These are phyloP conservation scores for Volvox carteri DNA, from an alignment of 163 green algal species.

Conservation along the genomic window DNA sequence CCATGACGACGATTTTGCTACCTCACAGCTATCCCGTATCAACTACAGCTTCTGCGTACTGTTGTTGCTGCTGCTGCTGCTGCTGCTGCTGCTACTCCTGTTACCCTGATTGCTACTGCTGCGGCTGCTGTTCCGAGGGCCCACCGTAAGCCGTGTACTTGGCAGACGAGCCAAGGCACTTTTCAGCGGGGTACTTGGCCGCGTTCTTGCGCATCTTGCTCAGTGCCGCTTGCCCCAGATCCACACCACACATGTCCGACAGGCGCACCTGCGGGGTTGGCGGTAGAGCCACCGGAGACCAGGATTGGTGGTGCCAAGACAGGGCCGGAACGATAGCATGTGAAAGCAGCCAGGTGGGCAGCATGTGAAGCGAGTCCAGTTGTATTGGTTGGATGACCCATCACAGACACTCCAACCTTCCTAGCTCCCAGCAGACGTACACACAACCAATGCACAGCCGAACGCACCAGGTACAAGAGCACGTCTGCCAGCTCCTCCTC, in stretches of 20 bases:
- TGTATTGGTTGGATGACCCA: slow-evolving; percentile 19
- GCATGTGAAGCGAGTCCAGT: background rate
- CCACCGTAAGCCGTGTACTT: slow-evolving; percentile 76
- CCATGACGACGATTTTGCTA: no score
- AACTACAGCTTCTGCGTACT: no score
- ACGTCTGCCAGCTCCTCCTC: slow-evolving; percentile 89
- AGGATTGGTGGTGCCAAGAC: background rate
- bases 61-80: no score
- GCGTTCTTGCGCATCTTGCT: slow-evolving; percentile 75
- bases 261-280: slow-evolving; percentile 71
- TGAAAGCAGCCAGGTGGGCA: background rate
- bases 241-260: slow-evolving; percentile 83
- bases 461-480: slow-evolving; percentile 71
- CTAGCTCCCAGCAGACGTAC: background rate
- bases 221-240: slow-evolving; percentile 74
- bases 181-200: slow-evolving; percentile 74
- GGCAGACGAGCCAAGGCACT: slow-evolving; percentile 61
- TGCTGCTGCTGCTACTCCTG: no score
- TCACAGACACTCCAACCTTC: background rate
- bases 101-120: no score
- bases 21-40: no score
- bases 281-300: background rate
- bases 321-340: background rate
- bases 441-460: background rate
- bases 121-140: background rate